Conservation (phyloP, 495 filamentous ascomycete genomes). For the Neurospora sp. region DNA sequence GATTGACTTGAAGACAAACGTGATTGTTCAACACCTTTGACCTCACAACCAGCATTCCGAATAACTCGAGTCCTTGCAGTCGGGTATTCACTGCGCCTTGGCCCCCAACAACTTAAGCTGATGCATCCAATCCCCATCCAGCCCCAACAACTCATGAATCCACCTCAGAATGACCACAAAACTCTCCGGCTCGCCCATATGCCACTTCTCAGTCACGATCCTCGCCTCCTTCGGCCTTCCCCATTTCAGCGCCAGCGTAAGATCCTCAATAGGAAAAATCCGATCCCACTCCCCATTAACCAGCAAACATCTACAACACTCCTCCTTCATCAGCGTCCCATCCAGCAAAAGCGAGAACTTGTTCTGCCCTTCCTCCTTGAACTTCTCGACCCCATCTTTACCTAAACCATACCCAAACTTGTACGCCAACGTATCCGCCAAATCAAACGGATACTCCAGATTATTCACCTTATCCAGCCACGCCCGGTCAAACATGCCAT, state of each 20-base stretch:
- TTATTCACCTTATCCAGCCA: slow-evolving; percentile 56
- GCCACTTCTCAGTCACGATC: slow-evolving; percentile 17
- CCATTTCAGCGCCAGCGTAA: slow-evolving; percentile 45
- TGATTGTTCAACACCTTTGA: background rate
- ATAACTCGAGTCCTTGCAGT: background rate
- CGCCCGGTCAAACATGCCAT: slow-evolving; percentile 52
- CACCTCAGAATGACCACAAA: slow-evolving; percentile 14
- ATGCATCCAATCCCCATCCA: slow-evolving; percentile 8
- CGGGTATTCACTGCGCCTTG: slow-evolving; percentile 6
- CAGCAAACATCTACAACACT: slow-evolving; percentile 48
- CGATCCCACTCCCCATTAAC: slow-evolving; percentile 59
- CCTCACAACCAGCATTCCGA: background rate
- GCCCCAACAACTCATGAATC: slow-evolving; percentile 13
- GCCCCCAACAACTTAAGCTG: slow-evolving; percentile 6
- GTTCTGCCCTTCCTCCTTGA: slow-evolving; percentile 44
- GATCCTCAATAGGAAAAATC: slow-evolving; percentile 65
- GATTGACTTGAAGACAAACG: background rate
- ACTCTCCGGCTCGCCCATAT: slow-evolving; percentile 20
- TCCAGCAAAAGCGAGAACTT: slow-evolving; percentile 58
- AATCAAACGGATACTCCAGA: slow-evolving; percentile 62
- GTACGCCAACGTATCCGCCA: slow-evolving; percentile 49
- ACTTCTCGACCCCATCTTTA: slow-evolving; percentile 32
- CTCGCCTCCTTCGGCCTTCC: slow-evolving; percentile 50
- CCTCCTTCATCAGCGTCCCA: slow-evolving; percentile 44
- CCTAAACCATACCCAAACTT: slow-evolving; percentile 52